Evolutionary conservation across 2,329 filamentous ascomycete genomes (phyloP).

Genomic region (Calcarisporium arbuscula): DNA sequence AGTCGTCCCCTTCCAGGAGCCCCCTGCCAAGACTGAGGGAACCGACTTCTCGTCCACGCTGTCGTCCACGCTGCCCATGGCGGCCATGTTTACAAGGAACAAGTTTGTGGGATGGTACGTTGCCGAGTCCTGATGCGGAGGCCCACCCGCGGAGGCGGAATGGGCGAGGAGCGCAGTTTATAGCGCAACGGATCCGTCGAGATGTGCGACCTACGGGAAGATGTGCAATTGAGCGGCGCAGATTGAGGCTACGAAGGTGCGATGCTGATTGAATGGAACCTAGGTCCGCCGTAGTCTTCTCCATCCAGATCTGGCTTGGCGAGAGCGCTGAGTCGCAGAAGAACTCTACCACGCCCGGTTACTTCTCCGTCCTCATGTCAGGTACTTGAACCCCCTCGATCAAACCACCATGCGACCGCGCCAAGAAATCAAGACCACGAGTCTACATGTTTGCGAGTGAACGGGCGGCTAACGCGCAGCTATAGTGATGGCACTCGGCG

Average conservation of each 20-base stretch:
- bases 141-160: no score
- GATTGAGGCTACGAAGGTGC: no score
- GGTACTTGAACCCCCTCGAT: no score
- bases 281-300: conserved; percentile 68
- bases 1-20: conserved; percentile 88
- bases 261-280: conserved; percentile 3
- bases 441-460: not conserved
- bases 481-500: conserved; percentile 53
- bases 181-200: no score
- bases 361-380: conserved; percentile 73
- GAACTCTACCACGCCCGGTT: conserved; percentile 58
- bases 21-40: conserved; percentile 54
- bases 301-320: conserved; percentile 69
- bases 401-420: not conserved
- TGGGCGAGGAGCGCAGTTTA: no score
- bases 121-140: no score
- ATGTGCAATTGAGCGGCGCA: no score
- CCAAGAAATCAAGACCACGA: no score
- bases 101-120: conserved; percentile 65
- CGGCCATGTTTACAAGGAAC: conserved; percentile 89
- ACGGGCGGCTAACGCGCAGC: conserved; percentile 8
- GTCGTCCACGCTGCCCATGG: conserved; percentile 84
- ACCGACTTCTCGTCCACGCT: conserved; percentile 67
- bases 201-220: no score
- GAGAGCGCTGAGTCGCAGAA: conserved; percentile 64